Conservation (phyloP, 2,329 filamentous ascomycete genomes). For the Fusarium domesticum region DNA sequence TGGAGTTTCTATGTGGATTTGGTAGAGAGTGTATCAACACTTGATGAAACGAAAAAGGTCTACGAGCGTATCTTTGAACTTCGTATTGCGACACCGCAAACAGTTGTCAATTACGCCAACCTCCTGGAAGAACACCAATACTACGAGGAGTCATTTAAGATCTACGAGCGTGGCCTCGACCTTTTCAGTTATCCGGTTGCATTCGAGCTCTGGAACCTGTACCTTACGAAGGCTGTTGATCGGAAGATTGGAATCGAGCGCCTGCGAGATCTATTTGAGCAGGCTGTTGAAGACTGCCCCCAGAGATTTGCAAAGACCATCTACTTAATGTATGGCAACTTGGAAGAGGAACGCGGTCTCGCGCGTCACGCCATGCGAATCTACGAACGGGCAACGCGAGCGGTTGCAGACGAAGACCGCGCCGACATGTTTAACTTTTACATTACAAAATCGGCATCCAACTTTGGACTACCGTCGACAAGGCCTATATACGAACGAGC, state of each 20-base stretch:
- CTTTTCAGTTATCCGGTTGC: conserved; percentile 98
- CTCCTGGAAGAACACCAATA: conserved; percentile 92
- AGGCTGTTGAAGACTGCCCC: conserved; percentile 91
- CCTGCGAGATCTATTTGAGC: conserved; percentile 91
- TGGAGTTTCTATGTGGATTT: conserved; percentile 99
- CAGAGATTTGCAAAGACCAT: conserved; percentile 94
- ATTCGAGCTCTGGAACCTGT: conserved; percentile 98
- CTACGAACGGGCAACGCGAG: conserved; percentile 93
- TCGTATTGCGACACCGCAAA: conserved; percentile 95
- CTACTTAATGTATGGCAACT: conserved; percentile 96
- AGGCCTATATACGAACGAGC: conserved; percentile 94
- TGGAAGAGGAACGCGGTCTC: conserved; percentile 93
- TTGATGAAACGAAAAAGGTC: conserved; percentile 89
- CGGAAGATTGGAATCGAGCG: conserved; percentile 94
- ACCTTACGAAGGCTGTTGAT: conserved; percentile 94
- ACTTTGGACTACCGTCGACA: conserved; percentile 94
- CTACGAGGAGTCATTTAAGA: conserved; percentile 95
- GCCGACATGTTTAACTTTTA: conserved; percentile 99
- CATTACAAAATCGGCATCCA: conserved; percentile 96
- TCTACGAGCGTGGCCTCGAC: conserved; percentile 93
- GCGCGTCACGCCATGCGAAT: conserved; percentile 98
- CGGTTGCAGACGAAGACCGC: conserved; percentile 90
- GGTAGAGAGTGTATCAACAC: conserved; percentile 85
- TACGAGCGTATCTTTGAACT: conserved; percentile 98
- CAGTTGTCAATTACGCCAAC: conserved; percentile 97